A percentile compares a stretch with the other conserved stretches of the same genome.
phyloP scores from a whole-genome alignment of 441 rosid genomes.

The Adansonia grandidieri region DNA sequence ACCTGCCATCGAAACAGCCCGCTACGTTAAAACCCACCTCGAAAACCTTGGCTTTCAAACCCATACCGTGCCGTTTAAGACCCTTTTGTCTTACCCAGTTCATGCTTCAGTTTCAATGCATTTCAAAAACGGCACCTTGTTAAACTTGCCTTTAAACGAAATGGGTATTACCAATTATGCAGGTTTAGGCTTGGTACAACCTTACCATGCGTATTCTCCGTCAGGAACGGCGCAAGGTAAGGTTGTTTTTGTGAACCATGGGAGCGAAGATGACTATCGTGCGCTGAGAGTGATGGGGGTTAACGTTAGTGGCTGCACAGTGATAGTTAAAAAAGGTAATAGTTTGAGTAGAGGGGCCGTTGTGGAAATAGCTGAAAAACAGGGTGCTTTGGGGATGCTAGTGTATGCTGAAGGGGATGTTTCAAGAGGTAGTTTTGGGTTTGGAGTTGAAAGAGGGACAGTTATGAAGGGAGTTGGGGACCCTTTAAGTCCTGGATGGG shows the following conservation, averaged over 20 bases:
- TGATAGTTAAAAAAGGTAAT: slow-evolving; percentile 67
- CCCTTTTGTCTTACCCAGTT: slow-evolving; percentile 76
- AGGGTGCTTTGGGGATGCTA: slow-evolving; percentile 79
- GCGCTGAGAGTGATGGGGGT: slow-evolving; percentile 60
- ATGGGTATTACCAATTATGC: slow-evolving; percentile 22
- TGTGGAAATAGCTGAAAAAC: slow-evolving; percentile 63
- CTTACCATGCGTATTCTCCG: slow-evolving; percentile 97
- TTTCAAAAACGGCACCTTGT: slow-evolving; percentile 54
- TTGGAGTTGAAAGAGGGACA: slow-evolving; percentile 86
- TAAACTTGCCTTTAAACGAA: slow-evolving; percentile 51
- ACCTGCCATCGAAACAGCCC: slow-evolving; percentile 54
- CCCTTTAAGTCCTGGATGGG: slow-evolving; percentile 94
- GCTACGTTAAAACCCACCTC: slow-evolving; percentile 66
- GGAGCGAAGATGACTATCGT: slow-evolving; percentile 73
- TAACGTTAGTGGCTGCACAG: slow-evolving; percentile 62
- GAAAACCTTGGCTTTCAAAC: slow-evolving; percentile 56
- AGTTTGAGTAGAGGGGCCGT: slow-evolving; percentile 64
- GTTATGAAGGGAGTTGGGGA: slow-evolving; percentile 95
- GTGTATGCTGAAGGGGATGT: slow-evolving; percentile 61
- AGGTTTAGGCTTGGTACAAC: slow-evolving; percentile 46
- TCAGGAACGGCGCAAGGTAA: slow-evolving; percentile 64
- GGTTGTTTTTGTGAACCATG: slow-evolving; percentile 75
- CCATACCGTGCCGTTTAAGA: slow-evolving; percentile 49
- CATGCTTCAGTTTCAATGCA: slow-evolving; percentile 54
- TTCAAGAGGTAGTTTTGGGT: slow-evolving; percentile 44